phyloP scores from a whole-genome alignment of 164 flowering plant species.

The Annona squamosa region DNA sequence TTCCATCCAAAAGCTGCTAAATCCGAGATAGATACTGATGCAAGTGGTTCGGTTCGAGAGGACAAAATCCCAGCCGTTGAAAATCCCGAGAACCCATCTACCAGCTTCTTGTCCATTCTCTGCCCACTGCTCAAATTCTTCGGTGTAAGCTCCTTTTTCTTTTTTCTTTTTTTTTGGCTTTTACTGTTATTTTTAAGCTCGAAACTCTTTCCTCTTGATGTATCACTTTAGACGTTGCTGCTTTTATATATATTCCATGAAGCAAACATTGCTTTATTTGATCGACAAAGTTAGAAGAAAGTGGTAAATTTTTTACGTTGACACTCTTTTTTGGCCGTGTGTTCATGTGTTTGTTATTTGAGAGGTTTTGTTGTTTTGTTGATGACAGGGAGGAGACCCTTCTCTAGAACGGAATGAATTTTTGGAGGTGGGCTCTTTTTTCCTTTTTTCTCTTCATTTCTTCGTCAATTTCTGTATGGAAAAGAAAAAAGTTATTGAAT shows the following conservation, averaged over 20 bases:
- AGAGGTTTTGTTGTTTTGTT: constrained; percentile 3
- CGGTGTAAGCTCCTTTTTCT: constrained; percentile 25
- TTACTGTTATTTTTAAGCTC: not conserved
- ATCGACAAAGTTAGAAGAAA: too few species aligned
- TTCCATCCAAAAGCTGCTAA: constrained; percentile 21
- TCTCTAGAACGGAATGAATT: constrained; percentile 36
- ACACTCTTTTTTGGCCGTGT: too few species aligned
- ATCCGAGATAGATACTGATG: constrained; percentile 14
- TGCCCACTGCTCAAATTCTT: constrained; percentile 62
- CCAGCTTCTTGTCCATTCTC: constrained; percentile 45
- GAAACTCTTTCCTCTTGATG: not conserved
- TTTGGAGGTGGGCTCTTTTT: constrained; percentile 34
- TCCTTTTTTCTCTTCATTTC: not conserved
- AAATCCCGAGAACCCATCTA: constrained; percentile 22
- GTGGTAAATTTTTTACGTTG: not conserved
- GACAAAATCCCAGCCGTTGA: constrained; percentile 10
- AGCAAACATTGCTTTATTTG: not conserved
- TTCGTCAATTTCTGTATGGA: not conserved
- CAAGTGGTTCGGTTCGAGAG: not conserved
- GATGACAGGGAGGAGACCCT: constrained; percentile 55
- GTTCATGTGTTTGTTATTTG: not conserved
- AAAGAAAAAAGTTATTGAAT: not conserved
- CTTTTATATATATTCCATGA: not conserved
- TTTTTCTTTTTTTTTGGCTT: not conserved
- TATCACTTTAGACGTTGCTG: not conserved